phyloP scores from a whole-genome alignment of 768 basidiomycete species.

The Lactarius akahatsu region DNA sequence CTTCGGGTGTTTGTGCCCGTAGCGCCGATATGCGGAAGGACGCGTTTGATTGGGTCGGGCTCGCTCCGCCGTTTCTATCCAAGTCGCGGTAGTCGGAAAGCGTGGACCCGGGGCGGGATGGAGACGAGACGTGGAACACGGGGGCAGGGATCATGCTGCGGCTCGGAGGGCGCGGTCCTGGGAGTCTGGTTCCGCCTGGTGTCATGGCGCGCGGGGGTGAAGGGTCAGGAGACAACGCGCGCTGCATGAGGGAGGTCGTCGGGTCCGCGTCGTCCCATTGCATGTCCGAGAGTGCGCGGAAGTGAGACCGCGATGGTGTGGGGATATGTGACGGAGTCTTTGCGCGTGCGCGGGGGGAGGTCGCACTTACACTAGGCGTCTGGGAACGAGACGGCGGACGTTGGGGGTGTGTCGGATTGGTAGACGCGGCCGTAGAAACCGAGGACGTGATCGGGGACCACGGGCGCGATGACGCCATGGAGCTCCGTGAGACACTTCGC shows the following conservation, averaged over 20 bases:
- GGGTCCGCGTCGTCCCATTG: conserved; percentile 50
- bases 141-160: conserved; percentile 84
- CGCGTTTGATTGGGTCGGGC: conserved; percentile 26
- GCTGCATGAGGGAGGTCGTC: conserved; percentile 48
- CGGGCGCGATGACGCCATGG: conserved; percentile 30
- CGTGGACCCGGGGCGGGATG: conserved; percentile 68
- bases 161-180: conserved; percentile 73
- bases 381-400: conserved; percentile 57
- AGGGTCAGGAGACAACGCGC: conserved; percentile 64
- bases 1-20: conserved; percentile 71
- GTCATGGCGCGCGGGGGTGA: conserved; percentile 37
- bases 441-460: conserved; percentile 30
- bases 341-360: conserved; percentile 66
- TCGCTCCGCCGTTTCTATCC: conserved; percentile 10
- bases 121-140: conserved; percentile 63
- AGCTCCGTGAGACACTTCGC: conserved; percentile 29
- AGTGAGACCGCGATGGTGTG: conserved; percentile 48
- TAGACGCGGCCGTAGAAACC: conserved; percentile 32
- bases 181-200: conserved; percentile 44
- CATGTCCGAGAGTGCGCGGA: conserved; percentile 49
- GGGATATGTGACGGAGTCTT: conserved; percentile 83
- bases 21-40: conserved; percentile 46
- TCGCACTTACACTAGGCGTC: conserved; percentile 43
- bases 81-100: conserved; percentile 55
- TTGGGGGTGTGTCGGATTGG: conserved; percentile 42